Percentiles rank a stretch among this genome's conserved stretches.
Evolutionary conservation across 2,329 filamentous ascomycete species (phyloP).

Genomic region (Bipolaris zeicola): DNA sequence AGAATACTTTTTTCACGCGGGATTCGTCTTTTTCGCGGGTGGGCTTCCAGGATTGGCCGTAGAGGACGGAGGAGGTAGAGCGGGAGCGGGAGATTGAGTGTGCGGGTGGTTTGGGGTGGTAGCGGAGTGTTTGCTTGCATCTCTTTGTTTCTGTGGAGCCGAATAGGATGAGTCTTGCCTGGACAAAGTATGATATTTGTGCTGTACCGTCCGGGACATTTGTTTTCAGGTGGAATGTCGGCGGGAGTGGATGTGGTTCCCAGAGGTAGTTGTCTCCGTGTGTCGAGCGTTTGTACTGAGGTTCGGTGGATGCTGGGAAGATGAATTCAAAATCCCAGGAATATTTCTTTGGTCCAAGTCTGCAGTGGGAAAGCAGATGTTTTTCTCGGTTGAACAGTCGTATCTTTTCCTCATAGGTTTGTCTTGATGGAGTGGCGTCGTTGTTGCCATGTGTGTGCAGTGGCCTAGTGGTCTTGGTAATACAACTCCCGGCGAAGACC

Average conservation of each 20-base stretch:
- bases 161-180: conserved; percentile 30
- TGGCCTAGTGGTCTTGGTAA: conserved; percentile 41
- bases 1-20: conserved; percentile 31
- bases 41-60: conserved; percentile 38
- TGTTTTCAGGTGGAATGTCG: conserved; percentile 38
- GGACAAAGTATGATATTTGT: conserved; percentile 39
- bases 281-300: conserved; percentile 32
- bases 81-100: conserved; percentile 23
- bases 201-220: conserved; percentile 35
- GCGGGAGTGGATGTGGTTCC: conserved; percentile 42
- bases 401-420: conserved; percentile 37
- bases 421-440: conserved; percentile 20
- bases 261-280: conserved; percentile 38
- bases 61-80: conserved; percentile 32
- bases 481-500: conserved; percentile 39
- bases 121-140: conserved; percentile 33
- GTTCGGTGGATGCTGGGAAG: conserved; percentile 40
- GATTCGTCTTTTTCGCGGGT: conserved; percentile 19
- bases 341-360: conserved; percentile 34
- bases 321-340: conserved; percentile 45
- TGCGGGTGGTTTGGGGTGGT: conserved; percentile 28
- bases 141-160: conserved; percentile 22
- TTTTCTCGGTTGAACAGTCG: conserved; percentile 39
- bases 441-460: conserved; percentile 26
- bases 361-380: conserved; percentile 24